Percentiles rank a stretch among this genome's conserved stretches.
Conservation (phyloP, 306 rosid genomes). For the Amphicarpaea edgeworthii region DNA sequence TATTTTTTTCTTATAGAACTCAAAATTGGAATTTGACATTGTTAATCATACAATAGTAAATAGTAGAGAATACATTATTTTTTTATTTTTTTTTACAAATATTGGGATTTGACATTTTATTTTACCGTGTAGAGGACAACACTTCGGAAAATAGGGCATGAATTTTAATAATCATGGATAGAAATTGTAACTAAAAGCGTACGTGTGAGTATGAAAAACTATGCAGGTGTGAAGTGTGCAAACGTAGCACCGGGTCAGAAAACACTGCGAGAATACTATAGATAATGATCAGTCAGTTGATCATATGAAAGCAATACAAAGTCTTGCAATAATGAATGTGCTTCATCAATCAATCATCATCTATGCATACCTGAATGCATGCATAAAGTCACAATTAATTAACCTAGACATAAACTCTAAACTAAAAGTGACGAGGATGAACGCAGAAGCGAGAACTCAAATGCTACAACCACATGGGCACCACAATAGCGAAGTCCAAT, state of each 20-base stretch:
- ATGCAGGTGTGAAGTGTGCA: background rate
- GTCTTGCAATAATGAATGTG: background rate
- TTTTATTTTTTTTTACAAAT: background rate
- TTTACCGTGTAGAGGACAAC: background rate
- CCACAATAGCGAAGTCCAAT: slow-evolving; percentile 58
- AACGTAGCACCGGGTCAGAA: background rate
- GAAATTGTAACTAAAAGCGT: background rate
- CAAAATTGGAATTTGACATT: background rate
- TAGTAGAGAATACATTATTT: background rate
- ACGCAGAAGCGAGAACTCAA: slow-evolving; percentile 56
- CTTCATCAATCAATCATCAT: no score
- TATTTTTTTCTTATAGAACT: no score
- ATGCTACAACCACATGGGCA: slow-evolving; percentile 16
- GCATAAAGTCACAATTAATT: background rate
- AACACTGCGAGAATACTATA: background rate
- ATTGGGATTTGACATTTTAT: background rate
- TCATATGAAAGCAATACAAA: background rate
- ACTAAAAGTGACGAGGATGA: slow-evolving; percentile 24
- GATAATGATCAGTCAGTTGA: background rate
- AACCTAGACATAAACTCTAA: background rate
- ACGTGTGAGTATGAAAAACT: background rate
- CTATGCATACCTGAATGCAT: background rate
- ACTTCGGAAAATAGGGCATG: background rate
- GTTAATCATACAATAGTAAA: background rate
- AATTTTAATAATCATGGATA: background rate